These are phyloP conservation scores for Tardiomyces digboiensis DNA, from an alignment of 1,139 yeast species.

Conservation along the genomic window DNA sequence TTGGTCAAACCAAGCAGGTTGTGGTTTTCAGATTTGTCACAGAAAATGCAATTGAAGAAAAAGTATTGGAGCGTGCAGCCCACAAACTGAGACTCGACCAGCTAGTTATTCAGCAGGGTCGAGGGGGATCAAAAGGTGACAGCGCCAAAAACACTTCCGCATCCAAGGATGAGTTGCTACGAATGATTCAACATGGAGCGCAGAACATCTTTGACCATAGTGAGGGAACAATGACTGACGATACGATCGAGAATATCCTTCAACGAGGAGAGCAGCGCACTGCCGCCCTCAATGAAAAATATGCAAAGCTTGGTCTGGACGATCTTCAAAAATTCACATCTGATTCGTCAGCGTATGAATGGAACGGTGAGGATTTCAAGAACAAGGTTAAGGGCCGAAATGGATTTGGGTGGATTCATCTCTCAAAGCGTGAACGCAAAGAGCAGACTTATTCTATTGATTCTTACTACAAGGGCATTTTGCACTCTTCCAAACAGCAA, in stretches of 20 bases:
- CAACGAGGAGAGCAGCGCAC: constrained; percentile 77
- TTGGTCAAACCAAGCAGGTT: constrained; percentile 96
- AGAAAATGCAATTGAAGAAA: constrained; percentile 94
- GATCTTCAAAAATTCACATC: constrained; percentile 85
- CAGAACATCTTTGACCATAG: constrained; percentile 57
- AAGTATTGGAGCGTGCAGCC: constrained; percentile 91
- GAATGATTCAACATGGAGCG: constrained; percentile 98
- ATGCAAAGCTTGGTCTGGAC: constrained; percentile 78
- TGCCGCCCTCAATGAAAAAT: constrained; percentile 62
- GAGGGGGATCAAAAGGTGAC: constrained; percentile 32
- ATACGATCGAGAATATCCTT: constrained; percentile 75
- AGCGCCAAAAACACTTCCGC: constrained; percentile 37
- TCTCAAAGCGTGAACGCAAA: constrained; percentile 75
- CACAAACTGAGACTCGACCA: constrained; percentile 90
- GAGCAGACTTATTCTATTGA: constrained; percentile 84
- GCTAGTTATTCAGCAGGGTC: constrained; percentile 91
- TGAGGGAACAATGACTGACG: constrained; percentile 35
- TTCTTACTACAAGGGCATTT: constrained; percentile 74
- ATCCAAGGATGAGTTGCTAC: constrained; percentile 78
- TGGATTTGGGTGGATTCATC: neutral
- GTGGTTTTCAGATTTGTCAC: constrained; percentile 87
- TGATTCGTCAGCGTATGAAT: constrained; percentile 85
- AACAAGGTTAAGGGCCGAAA: constrained; percentile 31
- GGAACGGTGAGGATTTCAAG: constrained; percentile 92
- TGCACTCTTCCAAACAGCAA: constrained; percentile 9